These are phyloP conservation scores for Phytophthora cryptogea DNA, from an alignment of 352 stramenopile genomes.

Conservation along the genomic window DNA sequence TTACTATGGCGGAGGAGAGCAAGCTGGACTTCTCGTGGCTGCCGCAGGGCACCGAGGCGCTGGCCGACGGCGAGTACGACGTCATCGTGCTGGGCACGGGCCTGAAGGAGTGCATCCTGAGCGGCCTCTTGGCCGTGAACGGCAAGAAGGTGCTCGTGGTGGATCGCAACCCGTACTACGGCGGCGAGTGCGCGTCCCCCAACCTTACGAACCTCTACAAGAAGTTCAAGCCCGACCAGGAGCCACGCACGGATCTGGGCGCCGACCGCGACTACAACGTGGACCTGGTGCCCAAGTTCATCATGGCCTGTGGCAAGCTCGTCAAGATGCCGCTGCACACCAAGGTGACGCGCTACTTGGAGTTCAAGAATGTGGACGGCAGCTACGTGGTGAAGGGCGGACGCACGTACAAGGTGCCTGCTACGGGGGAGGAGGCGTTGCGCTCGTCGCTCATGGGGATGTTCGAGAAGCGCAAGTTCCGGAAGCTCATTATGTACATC, in stretches of 20 bases:
- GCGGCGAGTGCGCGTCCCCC: slow-evolving; percentile 97
- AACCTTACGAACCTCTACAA: slow-evolving; percentile 98
- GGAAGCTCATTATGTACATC: slow-evolving; percentile 98
- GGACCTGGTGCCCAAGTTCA: slow-evolving; percentile 99
- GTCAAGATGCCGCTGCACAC: slow-evolving; percentile 98
- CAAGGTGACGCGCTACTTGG: slow-evolving; percentile 98
- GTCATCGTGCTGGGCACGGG: slow-evolving; percentile 99
- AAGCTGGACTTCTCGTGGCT: slow-evolving; percentile 94
- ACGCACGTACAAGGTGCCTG: slow-evolving; percentile 98
- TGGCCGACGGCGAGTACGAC: slow-evolving; percentile 99
- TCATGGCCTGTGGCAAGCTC: slow-evolving; percentile 99
- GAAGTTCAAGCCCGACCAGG: slow-evolving; percentile 88
- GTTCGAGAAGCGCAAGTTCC: slow-evolving; percentile 99
- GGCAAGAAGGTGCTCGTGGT: slow-evolving; percentile 97
- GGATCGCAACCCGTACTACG: slow-evolving; percentile 98
- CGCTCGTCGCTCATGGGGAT: slow-evolving; percentile 97
- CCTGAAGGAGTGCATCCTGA: slow-evolving; percentile 99
- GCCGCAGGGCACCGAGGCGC: slow-evolving; percentile 91
- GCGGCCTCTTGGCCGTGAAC: slow-evolving; percentile 94
- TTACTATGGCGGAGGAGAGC: slow-evolving; percentile 61
- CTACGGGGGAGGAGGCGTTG: slow-evolving; percentile 97
- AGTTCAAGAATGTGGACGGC: slow-evolving; percentile 99
- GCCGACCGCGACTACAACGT: slow-evolving; percentile 99
- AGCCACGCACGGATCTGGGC: slow-evolving; percentile 83
- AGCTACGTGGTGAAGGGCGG: slow-evolving; percentile 98